Percentiles rank a stretch among this genome's conserved stretches.
phyloP scores from a whole-genome alignment of 2,329 filamentous ascomycete genomes.

The Penicillium psychrosexuale region DNA sequence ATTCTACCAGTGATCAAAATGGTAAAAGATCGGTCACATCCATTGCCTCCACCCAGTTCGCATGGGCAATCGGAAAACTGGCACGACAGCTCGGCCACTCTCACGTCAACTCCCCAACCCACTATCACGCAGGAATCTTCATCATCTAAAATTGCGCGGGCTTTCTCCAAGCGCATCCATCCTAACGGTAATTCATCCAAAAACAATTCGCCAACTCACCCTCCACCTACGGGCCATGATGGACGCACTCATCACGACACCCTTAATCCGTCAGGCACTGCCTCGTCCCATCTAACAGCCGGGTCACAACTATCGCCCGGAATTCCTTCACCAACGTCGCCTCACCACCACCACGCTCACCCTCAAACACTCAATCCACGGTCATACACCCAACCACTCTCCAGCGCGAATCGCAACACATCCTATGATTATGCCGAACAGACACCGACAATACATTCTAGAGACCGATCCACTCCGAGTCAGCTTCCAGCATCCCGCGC shows the following conservation, averaged over 20 bases:
- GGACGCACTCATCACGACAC: slow-evolving; percentile 57
- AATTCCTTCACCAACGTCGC: slow-evolving; percentile 47
- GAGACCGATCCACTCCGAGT: slow-evolving; percentile 35
- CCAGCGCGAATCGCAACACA: slow-evolving; percentile 27
- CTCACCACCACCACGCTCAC: slow-evolving; percentile 39
- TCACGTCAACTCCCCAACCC: slow-evolving; percentile 33
- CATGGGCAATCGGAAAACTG: slow-evolving; percentile 22
- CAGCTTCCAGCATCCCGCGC: slow-evolving; percentile 31
- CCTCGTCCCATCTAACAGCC: slow-evolving; percentile 67
- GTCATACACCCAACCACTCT: slow-evolving; percentile 40
- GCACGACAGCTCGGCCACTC: slow-evolving; percentile 39
- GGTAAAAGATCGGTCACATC: slow-evolving; percentile 87
- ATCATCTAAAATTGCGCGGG: slow-evolving; percentile 59
- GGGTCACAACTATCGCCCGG: slow-evolving; percentile 53
- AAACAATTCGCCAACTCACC: slow-evolving; percentile 69
- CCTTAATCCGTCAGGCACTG: slow-evolving; percentile 66
- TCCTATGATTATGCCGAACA: slow-evolving; percentile 42
- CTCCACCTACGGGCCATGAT: slow-evolving; percentile 65
- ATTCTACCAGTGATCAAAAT: slow-evolving; percentile 85
- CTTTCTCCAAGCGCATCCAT: slow-evolving; percentile 70
- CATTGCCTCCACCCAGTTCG: slow-evolving; percentile 62
- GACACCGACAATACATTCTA: slow-evolving; percentile 26
- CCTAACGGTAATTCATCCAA: slow-evolving; percentile 70
- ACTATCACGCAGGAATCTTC: slow-evolving; percentile 41
- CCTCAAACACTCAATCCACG: slow-evolving; percentile 44